These are phyloP conservation scores for Leishmania major DNA, from an alignment of 208 protist species.

Conservation along the genomic window DNA sequence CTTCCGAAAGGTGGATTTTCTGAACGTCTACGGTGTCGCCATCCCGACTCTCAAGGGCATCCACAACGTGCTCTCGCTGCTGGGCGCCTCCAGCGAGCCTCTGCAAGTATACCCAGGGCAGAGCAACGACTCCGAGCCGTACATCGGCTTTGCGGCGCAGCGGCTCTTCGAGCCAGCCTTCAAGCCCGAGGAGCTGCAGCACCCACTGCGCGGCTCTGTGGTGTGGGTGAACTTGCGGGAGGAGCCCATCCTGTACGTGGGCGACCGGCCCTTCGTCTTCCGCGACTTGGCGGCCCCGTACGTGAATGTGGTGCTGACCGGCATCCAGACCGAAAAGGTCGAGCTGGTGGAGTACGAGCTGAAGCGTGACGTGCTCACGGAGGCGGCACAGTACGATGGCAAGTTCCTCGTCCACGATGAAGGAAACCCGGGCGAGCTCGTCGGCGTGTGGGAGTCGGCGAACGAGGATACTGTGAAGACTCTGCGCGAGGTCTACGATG, in stretches of 20 bases:
- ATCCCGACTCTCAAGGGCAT: constrained; percentile 85
- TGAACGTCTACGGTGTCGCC: constrained; percentile 89
- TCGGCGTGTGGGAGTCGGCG: constrained; percentile 79
- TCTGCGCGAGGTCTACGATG: constrained; percentile 79
- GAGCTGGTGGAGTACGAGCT: constrained; percentile 81
- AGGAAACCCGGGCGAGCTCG: constrained; percentile 82
- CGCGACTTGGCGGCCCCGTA: constrained; percentile 85
- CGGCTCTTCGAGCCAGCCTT: constrained; percentile 82
- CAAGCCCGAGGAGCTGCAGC: constrained; percentile 58
- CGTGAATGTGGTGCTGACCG: constrained; percentile 90
- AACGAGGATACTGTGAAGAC: constrained; percentile 79
- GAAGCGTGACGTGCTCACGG: constrained; percentile 74
- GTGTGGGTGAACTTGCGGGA: constrained; percentile 91
- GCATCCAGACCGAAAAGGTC: constrained; percentile 85
- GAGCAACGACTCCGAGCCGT: constrained; percentile 81
- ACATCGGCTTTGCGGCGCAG: constrained; percentile 75
- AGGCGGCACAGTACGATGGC: constrained; percentile 74
- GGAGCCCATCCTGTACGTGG: constrained; percentile 89
- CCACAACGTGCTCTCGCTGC: constrained; percentile 87
- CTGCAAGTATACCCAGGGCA: constrained; percentile 70
- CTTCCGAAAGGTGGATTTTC: constrained; percentile 81
- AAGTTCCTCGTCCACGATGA: constrained; percentile 91
- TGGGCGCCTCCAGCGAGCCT: constrained; percentile 75
- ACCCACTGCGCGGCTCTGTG: constrained; percentile 78
- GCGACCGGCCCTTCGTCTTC: constrained; percentile 86